Evolutionary conservation across 2,329 filamentous ascomycete species (phyloP), one percentile per base, ranked within the genome.

Genomic region (Westerdykella ornata): DNA sequence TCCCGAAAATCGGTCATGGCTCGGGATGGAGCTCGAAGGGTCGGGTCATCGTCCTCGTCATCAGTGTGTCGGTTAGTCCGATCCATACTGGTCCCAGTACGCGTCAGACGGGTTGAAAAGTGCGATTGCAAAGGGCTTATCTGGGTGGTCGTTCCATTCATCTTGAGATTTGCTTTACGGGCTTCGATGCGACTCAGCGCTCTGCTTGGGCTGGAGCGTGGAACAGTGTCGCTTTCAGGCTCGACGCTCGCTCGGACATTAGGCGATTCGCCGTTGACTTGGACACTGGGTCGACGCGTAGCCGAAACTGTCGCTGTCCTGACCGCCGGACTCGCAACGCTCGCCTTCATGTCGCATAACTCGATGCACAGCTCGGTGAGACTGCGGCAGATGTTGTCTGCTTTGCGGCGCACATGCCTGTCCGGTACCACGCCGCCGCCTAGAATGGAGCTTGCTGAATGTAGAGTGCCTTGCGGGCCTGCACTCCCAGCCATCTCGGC

Each of bases 291-390:
- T n/a, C 61, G 54, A 20, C 63, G 60, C n/a, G 55, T 54, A 15
- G 48, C 47, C 3, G 50, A 38, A 26, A 51, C 46, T 20, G 54
- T 46, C n/a, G 51, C 49, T 0, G 51, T 48, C 41, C 61, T 45
- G 19, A 62, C 39, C 2, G 59, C 61, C 7, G 63, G 60, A 35
- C 62, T 64, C 33, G 53, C 41, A 11, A 60, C 37, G 35, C 40
- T 52, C 22, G 52, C 39, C 38, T 65, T 65, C 20, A 45, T 56
- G 18, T 73, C 70, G 48, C 67, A 71, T 12, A 98, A 71, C 1
- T 88, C 85, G 42, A 98, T 77, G 60, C 88, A 95, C 5, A 98
- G 74, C 65, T 98, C 92, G 0, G 90, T 97, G 50, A 98, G 70
- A 57, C 85, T 92, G 40, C 90, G 84, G 63, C 92, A 97, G 60